A percentile compares a stretch with the other conserved stretches of the same genome.
These are phyloP conservation scores for Beauveria sp. DNA, from an alignment of 2,329 filamentous ascomycete species.

Conservation along the genomic window DNA sequence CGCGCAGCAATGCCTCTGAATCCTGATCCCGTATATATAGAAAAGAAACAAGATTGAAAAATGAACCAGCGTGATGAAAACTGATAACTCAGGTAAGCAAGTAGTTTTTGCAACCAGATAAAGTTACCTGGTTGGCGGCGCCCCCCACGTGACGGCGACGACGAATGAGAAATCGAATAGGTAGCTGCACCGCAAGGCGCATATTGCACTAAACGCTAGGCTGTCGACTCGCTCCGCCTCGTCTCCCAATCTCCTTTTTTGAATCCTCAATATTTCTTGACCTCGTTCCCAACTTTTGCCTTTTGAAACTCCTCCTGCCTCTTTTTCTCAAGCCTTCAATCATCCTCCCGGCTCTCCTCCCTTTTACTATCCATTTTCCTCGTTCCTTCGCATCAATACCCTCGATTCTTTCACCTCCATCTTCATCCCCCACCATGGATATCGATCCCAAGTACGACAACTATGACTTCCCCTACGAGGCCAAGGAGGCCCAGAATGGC, in stretches of 20 bases:
- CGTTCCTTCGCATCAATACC: background rate
- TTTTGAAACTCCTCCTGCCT: conserved; percentile 3
- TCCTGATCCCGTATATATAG: no score
- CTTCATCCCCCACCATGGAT: conserved; percentile 36
- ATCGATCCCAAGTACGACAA: conserved; percentile 89
- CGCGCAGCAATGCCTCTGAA: no score
- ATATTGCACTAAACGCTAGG: conserved; percentile 2
- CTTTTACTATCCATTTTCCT: background rate
- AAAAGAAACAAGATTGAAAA: no score
- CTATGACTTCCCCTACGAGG: conserved; percentile 84
- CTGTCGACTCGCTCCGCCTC: conserved; percentile 7
- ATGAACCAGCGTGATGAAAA: no score
- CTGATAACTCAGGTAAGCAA: no score
- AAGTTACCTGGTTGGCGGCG: no score
- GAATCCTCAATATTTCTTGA: background rate
- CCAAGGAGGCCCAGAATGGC: conserved; percentile 61
- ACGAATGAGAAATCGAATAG: no score
- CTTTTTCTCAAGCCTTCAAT: background rate
- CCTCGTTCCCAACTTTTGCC: conserved; percentile 3
- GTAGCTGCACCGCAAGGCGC: background rate
- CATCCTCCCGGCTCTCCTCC: background rate
- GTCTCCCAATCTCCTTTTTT: conserved; percentile 5
- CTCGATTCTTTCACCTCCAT: conserved; percentile 1
- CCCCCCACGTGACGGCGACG: no score
- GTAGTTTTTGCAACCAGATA: no score